phyloP scores from a whole-genome alignment of 805 yeast genomes.

The Scheffersomyces spartinae region DNA sequence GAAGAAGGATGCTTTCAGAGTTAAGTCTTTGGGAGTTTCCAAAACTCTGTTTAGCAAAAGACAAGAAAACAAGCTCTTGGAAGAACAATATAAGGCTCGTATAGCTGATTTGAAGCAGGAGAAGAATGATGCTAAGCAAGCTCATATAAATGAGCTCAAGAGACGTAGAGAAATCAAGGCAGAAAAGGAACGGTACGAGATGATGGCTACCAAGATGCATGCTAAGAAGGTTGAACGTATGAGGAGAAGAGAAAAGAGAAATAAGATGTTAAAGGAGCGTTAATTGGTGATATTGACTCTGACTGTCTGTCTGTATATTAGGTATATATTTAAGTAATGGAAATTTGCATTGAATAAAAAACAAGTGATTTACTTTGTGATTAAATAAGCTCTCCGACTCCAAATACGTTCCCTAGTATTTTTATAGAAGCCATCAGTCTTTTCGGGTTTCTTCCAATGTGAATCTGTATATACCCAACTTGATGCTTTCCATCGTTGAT shows the following conservation, averaged over 20 bases:
- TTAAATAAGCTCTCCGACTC: too few relatives aligned
- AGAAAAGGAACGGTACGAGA: slow-evolving; percentile 81
- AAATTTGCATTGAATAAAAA: too few relatives aligned
- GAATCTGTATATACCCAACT: too few relatives aligned
- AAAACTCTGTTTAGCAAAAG: slow-evolving; percentile 53
- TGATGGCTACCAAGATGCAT: slow-evolving; percentile 78
- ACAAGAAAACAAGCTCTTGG: slow-evolving; percentile 53
- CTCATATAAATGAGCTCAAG: slow-evolving; percentile 44
- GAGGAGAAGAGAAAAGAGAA: slow-evolving; percentile 87
- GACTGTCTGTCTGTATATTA: too few relatives aligned
- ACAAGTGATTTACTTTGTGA: too few relatives aligned
- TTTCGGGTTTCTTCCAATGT: too few relatives aligned
- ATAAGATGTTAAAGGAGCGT: slow-evolving; percentile 87
- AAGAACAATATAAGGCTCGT: slow-evolving; percentile 55
- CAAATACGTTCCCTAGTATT: too few relatives aligned
- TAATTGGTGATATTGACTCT: too few relatives aligned
- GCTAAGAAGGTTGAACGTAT: slow-evolving; percentile 84
- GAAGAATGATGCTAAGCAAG: slow-evolving; percentile 48
- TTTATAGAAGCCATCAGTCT: too few relatives aligned
- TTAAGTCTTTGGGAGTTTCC: slow-evolving; percentile 46
- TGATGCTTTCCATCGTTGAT: slow-evolving; percentile 21
- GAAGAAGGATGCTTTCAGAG: slow-evolving; percentile 56
- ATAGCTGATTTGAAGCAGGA: slow-evolving; percentile 69
- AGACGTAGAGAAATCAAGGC: slow-evolving; percentile 72
- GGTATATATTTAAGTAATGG: too few relatives aligned